Base-by-base conservation (phyloP, 441 rosid species). In the Pelargonium citronellum region DNA sequence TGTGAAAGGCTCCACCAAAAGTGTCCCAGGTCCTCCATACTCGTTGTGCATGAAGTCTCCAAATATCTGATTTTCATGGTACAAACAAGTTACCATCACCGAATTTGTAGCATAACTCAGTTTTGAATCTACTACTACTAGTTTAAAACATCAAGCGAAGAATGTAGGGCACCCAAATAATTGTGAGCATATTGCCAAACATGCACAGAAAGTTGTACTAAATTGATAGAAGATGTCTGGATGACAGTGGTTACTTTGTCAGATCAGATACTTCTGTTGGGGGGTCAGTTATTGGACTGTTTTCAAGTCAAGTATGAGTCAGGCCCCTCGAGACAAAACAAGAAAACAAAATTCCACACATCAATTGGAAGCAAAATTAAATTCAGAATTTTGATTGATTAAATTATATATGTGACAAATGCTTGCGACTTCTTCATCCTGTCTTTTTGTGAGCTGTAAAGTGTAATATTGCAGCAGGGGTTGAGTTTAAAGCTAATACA, bases 21-120 rank as follows among this genome's bases (percentile, higher is more conserved):
- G 72, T 57, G 85, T 79, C 65, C 84, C 79, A 1, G 83, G 57
- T 69, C 89, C 85, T 77, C 81, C 85, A 64, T 55, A 80, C 67
- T 83, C 58, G 15, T 49, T 49, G 57, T 66, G 83, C 69, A 86
- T 69, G 79, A 82, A 83, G 17, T 73, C 55, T 67, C 76, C 61
- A 70, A 84, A 78, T 69, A 79, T 75, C 86, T 81, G 79, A 49
- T 67, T 60, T 69, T 71, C 69, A 62, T 30, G 69, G 65, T 65
- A 12, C 51, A 68, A 66, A 51, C 34, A 12, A 70, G 68, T 69
- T 43, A 46, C 64, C 67, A 49, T 44, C 9, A 44, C 49, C 4
- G 49, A 44, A 12, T 44, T 44, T 44, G 30, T 27, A 1, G 4
- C 12, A 44, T 1, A 44, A 44, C 49, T 44, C 49, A 8, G 9